A percentile compares a stretch with the other conserved stretches of the same genome.
These are phyloP conservation scores for Lachancea sp. DNA, from an alignment of 805 yeast genomes.

Conservation along the genomic window DNA sequence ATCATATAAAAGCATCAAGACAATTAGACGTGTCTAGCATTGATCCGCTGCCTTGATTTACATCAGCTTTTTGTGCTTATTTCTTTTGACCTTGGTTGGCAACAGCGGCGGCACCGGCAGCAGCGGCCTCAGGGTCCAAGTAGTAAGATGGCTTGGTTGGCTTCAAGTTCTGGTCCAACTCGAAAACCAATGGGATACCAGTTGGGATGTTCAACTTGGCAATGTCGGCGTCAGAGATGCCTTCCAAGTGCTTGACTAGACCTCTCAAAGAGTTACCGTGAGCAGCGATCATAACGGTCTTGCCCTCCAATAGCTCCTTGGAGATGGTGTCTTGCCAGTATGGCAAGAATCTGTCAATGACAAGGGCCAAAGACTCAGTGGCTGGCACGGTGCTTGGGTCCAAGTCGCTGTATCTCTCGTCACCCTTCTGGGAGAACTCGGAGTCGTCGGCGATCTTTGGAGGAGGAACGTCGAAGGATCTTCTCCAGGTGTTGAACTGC, in stretches of 20 bases:
- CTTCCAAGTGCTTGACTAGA: conserved; percentile 90
- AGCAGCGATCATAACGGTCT: conserved; percentile 90
- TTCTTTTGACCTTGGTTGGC: conserved; percentile 85
- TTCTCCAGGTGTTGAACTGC: conserved; percentile 94
- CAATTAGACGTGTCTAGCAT: too few species aligned
- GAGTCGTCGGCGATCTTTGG: conserved; percentile 75
- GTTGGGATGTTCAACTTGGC: conserved; percentile 96
- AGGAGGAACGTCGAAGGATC: conserved; percentile 95
- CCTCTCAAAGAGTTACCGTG: conserved; percentile 99
- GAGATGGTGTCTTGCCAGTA: conserved; percentile 94
- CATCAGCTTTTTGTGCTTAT: conserved; percentile 1
- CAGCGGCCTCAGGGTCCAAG: conserved; percentile 99
- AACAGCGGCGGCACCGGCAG: conserved; percentile 99
- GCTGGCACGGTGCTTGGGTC: conserved; percentile 86
- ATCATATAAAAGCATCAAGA: too few species aligned
- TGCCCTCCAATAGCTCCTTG: conserved; percentile 73
- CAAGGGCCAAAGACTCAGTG: conserved; percentile 91
- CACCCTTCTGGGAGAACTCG: conserved; percentile 79
- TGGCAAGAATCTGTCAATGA: conserved; percentile 93
- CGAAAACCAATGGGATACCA: conserved; percentile 96
- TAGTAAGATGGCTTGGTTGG: conserved; percentile 92
- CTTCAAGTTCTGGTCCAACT: conserved; percentile 77
- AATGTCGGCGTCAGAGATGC: conserved; percentile 84
- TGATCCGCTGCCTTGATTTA: background rate
- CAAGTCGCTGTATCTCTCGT: conserved; percentile 74